These are phyloP conservation scores for Dipteronia dyeriana DNA, from an alignment of 345 rosid species.

Conservation along the genomic window DNA sequence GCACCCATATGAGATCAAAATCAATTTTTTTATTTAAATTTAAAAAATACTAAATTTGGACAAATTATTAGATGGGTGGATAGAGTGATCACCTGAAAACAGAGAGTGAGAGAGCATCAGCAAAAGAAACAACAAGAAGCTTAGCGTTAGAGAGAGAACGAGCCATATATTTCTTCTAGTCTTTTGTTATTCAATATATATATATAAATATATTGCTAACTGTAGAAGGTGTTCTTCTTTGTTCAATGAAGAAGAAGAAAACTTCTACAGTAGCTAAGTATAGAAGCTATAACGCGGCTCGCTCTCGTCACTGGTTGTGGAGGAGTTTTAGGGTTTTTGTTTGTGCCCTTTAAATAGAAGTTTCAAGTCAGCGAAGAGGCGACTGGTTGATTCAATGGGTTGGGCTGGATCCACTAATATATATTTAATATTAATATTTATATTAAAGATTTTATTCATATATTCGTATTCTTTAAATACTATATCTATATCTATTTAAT, in stretches of 20 bases:
- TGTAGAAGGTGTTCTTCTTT: slow-evolving; percentile 19
- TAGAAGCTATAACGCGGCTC: not conserved
- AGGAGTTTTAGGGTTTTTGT: not conserved
- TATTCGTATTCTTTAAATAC: too few relatives aligned
- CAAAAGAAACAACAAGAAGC: slow-evolving; percentile 26
- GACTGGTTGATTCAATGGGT: not conserved
- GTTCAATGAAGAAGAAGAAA: not conserved
- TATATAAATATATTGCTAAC: not conserved
- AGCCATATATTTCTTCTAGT: slow-evolving; percentile 33
- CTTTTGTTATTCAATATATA: not conserved
- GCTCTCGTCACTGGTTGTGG: not conserved
- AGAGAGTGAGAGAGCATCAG: slow-evolving; percentile 26
- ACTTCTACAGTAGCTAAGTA: slow-evolving; percentile 16
- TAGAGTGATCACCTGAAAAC: slow-evolving; percentile 28
- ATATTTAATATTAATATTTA: too few relatives aligned
- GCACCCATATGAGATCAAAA: not conserved
- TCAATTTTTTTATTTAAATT: too few relatives aligned
- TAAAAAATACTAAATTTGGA: not conserved
- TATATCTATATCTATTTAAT: too few relatives aligned
- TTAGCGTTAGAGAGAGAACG: slow-evolving; percentile 32
- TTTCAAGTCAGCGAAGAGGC: not conserved
- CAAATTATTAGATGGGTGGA: too few relatives aligned
- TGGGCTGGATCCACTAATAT: not conserved
- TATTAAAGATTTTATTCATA: too few relatives aligned
- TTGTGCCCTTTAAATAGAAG: not conserved